Percentiles rank a stretch among this genome's conserved stretches.
These are phyloP conservation scores for Aethionema arabicum DNA, from an alignment of 345 rosid genomes.

Conservation along the genomic window DNA sequence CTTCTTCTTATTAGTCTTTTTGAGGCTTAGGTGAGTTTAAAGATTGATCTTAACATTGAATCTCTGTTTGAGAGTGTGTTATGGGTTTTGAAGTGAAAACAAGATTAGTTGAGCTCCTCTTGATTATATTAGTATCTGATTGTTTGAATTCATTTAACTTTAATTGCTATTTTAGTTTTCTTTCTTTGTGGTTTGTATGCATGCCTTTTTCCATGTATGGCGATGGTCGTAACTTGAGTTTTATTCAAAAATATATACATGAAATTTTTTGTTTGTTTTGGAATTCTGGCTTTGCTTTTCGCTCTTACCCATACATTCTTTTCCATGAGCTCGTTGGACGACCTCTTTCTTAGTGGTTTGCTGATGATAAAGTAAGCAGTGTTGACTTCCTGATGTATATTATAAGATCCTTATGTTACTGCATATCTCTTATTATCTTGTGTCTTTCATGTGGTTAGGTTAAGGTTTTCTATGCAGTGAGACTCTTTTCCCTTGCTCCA, in stretches of 20 bases:
- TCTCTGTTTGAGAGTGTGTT: not conserved
- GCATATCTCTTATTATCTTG: conserved; percentile 4
- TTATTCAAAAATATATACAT: not conserved
- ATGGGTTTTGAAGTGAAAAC: not conserved
- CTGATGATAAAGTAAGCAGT: conserved; percentile 73
- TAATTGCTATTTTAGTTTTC: not conserved
- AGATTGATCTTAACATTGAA: not conserved
- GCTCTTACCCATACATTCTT: conserved; percentile 78
- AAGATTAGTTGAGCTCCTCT: conserved; percentile 1
- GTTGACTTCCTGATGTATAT: conserved; percentile 2
- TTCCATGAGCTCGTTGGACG: conserved; percentile 78
- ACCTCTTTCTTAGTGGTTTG: conserved; percentile 81
- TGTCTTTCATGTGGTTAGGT: conserved; percentile 46
- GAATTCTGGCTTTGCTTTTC: conserved; percentile 91
- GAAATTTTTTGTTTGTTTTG: conserved; percentile 26
- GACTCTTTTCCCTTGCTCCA: too few relatives aligned
- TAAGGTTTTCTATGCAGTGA: conserved; percentile 89
- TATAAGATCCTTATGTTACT: conserved; percentile 1
- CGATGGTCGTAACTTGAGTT: conserved; percentile 1
- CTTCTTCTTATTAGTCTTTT: not conserved
- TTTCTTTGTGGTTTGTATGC: not conserved
- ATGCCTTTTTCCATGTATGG: conserved; percentile 1
- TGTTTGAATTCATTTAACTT: conserved; percentile 10
- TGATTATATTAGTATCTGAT: conserved; percentile 18
- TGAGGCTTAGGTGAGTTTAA: not conserved